Evolutionary conservation across 139 green algal species (phyloP).

Genomic region (Chlamydomonas applanata): DNA sequence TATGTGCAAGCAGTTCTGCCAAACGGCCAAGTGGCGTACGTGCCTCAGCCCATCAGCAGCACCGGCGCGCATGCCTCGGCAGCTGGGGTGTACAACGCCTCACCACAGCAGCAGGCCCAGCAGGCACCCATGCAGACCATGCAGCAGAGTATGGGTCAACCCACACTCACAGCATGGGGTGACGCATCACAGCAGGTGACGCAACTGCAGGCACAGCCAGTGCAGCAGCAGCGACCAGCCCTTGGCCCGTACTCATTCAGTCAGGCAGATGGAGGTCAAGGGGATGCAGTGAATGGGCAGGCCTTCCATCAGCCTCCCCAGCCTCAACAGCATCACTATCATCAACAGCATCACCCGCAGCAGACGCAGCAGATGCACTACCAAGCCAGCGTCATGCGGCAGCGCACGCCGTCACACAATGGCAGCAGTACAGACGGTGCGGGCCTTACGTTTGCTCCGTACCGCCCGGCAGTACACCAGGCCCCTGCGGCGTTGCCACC

Average conservation of each 20-base stretch:
- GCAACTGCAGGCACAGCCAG: neutral
- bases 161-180: neutral
- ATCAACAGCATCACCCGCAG: slow-evolving; percentile 6
- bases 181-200: neutral
- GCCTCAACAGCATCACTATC: neutral
- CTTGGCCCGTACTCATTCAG: too few relatives aligned
- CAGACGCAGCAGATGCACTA: neutral
- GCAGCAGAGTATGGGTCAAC: too few relatives aligned
- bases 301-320: neutral
- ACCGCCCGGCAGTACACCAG: neutral
- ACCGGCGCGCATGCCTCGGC: neutral
- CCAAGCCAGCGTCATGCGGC: neutral
- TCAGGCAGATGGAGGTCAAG: too few relatives aligned
- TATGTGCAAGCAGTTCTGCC: slow-evolving; percentile 31
- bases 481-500: too few relatives aligned
- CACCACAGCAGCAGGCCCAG: neutral
- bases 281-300: too few relatives aligned
- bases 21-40: slow-evolving; percentile 38
- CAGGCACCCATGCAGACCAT: neutral
- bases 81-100: neutral
- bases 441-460: too few relatives aligned
- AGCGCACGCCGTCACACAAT: neutral
- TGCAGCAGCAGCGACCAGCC: neutral
- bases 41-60: slow-evolving; percentile 22
- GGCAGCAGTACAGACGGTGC: neutral